phyloP scores from a whole-genome alignment of 2,329 filamentous ascomycete species.

The Drechslerella dactyloides region DNA sequence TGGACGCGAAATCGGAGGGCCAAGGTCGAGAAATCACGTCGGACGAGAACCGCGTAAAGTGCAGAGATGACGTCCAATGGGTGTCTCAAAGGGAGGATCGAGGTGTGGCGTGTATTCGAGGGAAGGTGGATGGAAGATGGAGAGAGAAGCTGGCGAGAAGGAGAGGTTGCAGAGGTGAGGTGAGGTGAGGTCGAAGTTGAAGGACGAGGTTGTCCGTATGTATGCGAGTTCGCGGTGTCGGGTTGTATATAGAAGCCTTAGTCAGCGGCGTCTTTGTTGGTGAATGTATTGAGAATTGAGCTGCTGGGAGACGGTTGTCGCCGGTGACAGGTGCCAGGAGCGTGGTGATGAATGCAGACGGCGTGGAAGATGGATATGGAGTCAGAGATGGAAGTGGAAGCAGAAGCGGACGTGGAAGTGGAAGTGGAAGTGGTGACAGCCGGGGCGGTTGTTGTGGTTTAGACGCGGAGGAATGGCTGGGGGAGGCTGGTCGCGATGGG shows the following conservation, averaged over 20 bases:
- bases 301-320: conserved; percentile 5
- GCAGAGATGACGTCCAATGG: conserved; percentile 10
- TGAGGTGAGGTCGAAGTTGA: neutral
- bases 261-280: neutral
- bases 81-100: neutral
- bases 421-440: neutral
- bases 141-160: conserved; percentile 4
- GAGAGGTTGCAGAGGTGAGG: conserved; percentile 17
- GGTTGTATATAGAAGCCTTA: neutral
- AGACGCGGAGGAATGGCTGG: conserved; percentile 32
- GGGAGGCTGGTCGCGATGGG: conserved; percentile 39
- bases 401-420: neutral
- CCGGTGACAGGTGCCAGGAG: conserved; percentile 1
- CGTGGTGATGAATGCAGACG: neutral
- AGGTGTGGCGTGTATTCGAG: neutral
- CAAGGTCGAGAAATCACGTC: conserved; percentile 20
- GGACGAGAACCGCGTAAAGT: neutral
- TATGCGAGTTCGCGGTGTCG: neutral
- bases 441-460: conserved; percentile 1
- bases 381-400: neutral
- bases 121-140: neutral
- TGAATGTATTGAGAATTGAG: neutral
- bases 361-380: no score
- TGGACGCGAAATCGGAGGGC: neutral
- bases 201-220: neutral